These are phyloP conservation scores for Backusella morwellensis DNA, from an alignment of 192 early-diverging fungal species.

Conservation along the genomic window DNA sequence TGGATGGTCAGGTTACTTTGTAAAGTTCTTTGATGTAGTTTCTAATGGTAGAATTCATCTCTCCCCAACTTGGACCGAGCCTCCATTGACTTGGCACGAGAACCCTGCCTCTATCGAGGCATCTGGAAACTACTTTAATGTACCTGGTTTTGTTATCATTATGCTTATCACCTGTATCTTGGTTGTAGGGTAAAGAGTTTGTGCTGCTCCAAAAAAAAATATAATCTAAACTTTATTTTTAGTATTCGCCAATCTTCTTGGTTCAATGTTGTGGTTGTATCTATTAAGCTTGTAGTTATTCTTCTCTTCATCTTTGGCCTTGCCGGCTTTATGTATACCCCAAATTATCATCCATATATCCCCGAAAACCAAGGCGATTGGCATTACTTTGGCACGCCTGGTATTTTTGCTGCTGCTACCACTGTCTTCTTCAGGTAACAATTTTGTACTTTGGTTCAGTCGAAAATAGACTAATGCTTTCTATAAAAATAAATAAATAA, in stretches of 20 bases:
- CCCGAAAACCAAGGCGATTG: conserved; percentile 48
- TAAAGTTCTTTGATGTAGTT: conserved; percentile 62
- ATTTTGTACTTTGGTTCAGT: neutral
- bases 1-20: conserved; percentile 87
- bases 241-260: conserved; percentile 66
- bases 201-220: neutral
- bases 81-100: conserved; percentile 73
- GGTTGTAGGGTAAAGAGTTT: conserved; percentile 50
- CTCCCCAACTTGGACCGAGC: conserved; percentile 54
- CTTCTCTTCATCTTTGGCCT: conserved; percentile 80
- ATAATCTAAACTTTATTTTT: neutral
- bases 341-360: conserved; percentile 79
- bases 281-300: conserved; percentile 71
- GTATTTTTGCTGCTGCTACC: conserved; percentile 73
- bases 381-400: conserved; percentile 64
- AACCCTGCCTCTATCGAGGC: conserved; percentile 26
- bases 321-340: conserved; percentile 62
- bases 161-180: conserved; percentile 64
- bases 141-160: conserved; percentile 72
- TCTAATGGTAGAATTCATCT: conserved; percentile 44
- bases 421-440: conserved; percentile 60
- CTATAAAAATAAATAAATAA: neutral
- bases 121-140: conserved; percentile 60
- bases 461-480: neutral
- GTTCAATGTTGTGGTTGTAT: conserved; percentile 71